These are phyloP conservation scores for Metarhizium brunneum DNA, from an alignment of 2,329 filamentous ascomycete species.

Conservation along the genomic window DNA sequence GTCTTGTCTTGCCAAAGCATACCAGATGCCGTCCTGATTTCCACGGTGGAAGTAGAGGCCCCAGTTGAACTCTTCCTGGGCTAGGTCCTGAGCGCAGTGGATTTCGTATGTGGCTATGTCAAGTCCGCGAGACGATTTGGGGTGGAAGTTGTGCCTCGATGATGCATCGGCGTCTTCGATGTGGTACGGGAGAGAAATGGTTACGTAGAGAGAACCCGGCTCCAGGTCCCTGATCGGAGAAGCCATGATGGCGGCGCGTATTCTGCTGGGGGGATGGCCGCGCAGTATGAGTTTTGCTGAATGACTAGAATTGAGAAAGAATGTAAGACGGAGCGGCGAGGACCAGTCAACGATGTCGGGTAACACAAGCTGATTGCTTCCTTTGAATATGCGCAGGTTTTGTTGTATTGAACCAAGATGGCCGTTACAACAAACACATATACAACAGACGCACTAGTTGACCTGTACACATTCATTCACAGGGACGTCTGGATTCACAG, in stretches of 20 bases:
- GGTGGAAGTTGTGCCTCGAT: not conserved
- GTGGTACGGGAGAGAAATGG: not conserved
- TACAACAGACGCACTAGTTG: too few relatives aligned
- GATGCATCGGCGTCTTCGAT: not conserved
- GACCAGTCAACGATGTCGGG: not conserved
- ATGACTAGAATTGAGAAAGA: not conserved
- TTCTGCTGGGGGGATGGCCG: not conserved
- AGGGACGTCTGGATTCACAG: too few relatives aligned
- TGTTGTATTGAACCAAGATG: too few relatives aligned
- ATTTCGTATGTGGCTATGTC: slow-evolving; percentile 12
- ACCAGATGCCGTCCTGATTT: slow-evolving; percentile 18
- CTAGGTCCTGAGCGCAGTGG: slow-evolving; percentile 10
- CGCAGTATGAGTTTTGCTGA: not conserved
- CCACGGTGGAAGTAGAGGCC: slow-evolving; percentile 25
- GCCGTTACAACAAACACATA: too few relatives aligned
- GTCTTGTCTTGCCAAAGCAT: slow-evolving; percentile 6
- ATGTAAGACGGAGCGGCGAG: not conserved
- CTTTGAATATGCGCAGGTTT: too few relatives aligned
- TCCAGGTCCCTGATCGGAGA: slow-evolving; percentile 3
- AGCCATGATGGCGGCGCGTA: not conserved
- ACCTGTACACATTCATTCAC: too few relatives aligned
- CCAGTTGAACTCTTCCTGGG: slow-evolving; percentile 24
- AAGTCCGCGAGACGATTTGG: slow-evolving; percentile 6
- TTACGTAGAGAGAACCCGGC: slow-evolving; percentile 6
- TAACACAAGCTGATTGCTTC: too few relatives aligned